Percentiles rank a stretch among this genome's conserved stretches.
phyloP scores from a whole-genome alignment of 139 green algal genomes.

The Picochlorum sp. region DNA sequence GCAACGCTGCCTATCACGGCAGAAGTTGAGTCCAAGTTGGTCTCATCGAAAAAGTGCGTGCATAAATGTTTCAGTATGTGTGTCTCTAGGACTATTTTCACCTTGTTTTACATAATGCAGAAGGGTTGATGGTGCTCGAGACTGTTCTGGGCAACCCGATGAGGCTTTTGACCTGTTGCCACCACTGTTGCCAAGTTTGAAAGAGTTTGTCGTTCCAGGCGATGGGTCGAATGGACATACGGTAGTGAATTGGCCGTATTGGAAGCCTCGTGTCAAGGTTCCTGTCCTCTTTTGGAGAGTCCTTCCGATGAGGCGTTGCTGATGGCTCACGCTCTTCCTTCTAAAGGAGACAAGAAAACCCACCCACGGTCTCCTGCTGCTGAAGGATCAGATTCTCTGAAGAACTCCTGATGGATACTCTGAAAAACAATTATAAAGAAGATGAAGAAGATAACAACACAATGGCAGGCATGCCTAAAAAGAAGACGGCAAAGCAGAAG shows the following conservation, averaged over 20 bases:
- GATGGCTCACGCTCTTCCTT: neutral
- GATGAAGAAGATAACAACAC: neutral
- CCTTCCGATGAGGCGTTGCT: neutral
- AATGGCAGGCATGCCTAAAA: neutral
- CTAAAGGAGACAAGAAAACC: too few relatives aligned
- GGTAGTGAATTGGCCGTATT: neutral
- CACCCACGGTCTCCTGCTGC: too few relatives aligned
- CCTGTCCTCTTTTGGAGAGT: neutral
- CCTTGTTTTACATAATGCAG: too few relatives aligned
- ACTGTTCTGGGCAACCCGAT: too few relatives aligned
- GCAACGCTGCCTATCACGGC: too few relatives aligned
- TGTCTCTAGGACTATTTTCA: too few relatives aligned
- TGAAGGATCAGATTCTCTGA: neutral
- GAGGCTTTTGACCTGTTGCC: neutral
- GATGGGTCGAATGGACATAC: neutral
- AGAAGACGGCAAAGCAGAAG: neutral
- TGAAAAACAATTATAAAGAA: neutral
- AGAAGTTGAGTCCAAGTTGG: too few relatives aligned
- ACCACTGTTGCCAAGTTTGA: slow-evolving; percentile 1
- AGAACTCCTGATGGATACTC: neutral
- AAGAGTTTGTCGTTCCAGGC: neutral
- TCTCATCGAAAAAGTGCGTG: too few relatives aligned
- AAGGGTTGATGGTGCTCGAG: too few relatives aligned
- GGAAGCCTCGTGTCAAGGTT: neutral
- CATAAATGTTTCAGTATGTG: too few relatives aligned